Conservation (phyloP, 2,329 filamentous ascomycete species). For the Aspergillus costaricaensis region DNA sequence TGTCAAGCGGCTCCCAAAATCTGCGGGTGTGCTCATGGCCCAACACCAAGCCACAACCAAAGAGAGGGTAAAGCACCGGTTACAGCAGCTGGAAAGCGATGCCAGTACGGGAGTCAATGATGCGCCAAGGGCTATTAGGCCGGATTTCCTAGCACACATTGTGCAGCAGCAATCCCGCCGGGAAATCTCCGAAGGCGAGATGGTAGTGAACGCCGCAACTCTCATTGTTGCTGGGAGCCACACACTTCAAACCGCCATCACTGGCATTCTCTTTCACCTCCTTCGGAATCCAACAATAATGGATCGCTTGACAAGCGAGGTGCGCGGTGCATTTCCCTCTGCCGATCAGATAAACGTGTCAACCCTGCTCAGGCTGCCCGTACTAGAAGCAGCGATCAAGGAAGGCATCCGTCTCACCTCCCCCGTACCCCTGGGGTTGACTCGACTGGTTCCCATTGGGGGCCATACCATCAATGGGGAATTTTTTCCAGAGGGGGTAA, state of each 20-base stretch:
- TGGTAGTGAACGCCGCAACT: neutral
- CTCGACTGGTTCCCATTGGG: neutral
- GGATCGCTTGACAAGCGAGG: neutral
- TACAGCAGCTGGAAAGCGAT: neutral
- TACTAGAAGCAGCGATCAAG: neutral
- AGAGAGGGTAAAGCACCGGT: neutral
- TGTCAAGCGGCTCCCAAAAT: neutral
- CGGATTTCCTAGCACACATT: neutral
- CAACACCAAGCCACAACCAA: neutral
- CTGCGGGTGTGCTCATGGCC: neutral
- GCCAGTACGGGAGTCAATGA: too few relatives aligned
- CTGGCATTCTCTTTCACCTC: conserved; percentile 1
- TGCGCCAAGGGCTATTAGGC: neutral
- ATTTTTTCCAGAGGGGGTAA: neutral
- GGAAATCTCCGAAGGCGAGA: neutral
- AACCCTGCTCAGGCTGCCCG: neutral
- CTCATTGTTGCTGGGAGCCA: conserved; percentile 4
- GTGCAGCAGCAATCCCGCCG: neutral
- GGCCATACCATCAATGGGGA: neutral
- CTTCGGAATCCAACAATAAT: neutral
- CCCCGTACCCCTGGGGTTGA: neutral
- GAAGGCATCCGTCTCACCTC: neutral
- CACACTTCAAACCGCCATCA: neutral
- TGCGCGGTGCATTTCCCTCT: neutral
- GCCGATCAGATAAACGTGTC: neutral